Percentiles rank a stretch among this genome's conserved stretches.
These are phyloP conservation scores for Xylaria nigripes DNA, from an alignment of 495 filamentous ascomycete species.

Conservation along the genomic window DNA sequence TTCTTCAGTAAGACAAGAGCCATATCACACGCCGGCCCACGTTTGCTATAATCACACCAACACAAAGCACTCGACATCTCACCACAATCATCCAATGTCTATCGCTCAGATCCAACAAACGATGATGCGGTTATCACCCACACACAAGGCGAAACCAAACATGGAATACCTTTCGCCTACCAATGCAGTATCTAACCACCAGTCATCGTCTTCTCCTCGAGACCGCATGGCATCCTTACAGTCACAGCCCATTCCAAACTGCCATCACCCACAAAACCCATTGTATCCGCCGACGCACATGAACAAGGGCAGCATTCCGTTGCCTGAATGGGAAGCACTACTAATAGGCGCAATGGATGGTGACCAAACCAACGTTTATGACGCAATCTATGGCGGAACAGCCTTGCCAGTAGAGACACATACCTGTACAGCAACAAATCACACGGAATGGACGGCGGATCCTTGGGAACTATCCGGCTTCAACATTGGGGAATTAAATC, in stretches of 20 bases:
- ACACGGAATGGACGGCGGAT: conserved; percentile 45
- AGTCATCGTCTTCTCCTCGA: conserved; percentile 30
- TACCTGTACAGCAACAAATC: conserved; percentile 20
- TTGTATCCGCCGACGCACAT: conserved; percentile 22
- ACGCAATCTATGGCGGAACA: conserved; percentile 71
- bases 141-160: conserved; percentile 23
- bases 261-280: conserved; percentile 18
- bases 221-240: conserved; percentile 26
- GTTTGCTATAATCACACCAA: conserved; percentile 32
- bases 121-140: conserved; percentile 32
- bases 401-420: conserved; percentile 38
- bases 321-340: conserved; percentile 72
- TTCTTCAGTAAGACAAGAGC: conserved; percentile 20
- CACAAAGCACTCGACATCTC: conserved; percentile 25
- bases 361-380: conserved; percentile 72
- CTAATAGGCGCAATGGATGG: conserved; percentile 63
- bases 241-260: conserved; percentile 17
- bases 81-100: conserved; percentile 39
- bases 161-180: conserved; percentile 36
- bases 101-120: conserved; percentile 30
- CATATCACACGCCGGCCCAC: conserved; percentile 28
- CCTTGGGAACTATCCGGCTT: conserved; percentile 46
- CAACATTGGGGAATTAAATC: conserved; percentile 38
- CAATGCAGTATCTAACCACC: conserved; percentile 21
- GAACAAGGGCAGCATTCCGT: conserved; percentile 42